Conservation (phyloP, 2,329 filamentous ascomycete genomes). For the Tolypocladium ovalisporum region DNA sequence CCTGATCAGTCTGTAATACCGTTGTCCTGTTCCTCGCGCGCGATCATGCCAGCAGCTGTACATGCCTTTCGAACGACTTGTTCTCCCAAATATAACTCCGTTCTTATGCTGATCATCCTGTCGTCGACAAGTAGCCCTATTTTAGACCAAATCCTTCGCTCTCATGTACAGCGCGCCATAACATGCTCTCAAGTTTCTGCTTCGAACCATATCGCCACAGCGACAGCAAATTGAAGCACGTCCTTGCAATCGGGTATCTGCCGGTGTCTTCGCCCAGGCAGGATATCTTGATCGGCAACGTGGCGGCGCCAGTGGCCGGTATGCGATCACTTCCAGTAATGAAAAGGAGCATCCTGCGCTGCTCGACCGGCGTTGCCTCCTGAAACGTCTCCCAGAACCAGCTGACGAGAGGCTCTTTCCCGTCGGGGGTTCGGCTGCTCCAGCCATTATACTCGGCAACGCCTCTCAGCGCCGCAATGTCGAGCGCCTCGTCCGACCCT, state of each 20-base stretch:
- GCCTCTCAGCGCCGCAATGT: conserved; percentile 63
- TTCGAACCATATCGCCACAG: conserved; percentile 61
- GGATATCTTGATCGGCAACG: conserved; percentile 63
- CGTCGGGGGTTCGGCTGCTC: conserved; percentile 43
- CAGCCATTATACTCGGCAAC: conserved; percentile 80
- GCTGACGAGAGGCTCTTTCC: conserved; percentile 53
- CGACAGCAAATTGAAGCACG: conserved; percentile 80
- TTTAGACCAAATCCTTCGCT: conserved; percentile 91
- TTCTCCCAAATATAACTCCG: neutral
- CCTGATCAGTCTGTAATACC: neutral
- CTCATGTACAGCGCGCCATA: conserved; percentile 81
- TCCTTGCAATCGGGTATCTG: conserved; percentile 75
- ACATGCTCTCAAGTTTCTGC: conserved; percentile 55
- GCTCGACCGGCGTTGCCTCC: conserved; percentile 51
- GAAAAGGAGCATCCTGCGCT: conserved; percentile 72
- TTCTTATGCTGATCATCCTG: conserved; percentile 5
- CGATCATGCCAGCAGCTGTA: neutral
- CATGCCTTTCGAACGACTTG: neutral
- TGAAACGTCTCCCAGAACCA: conserved; percentile 90
- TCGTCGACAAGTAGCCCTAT: conserved; percentile 26
- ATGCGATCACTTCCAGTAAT: conserved; percentile 87
- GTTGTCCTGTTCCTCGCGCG: neutral
- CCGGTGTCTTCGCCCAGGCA: conserved; percentile 65
- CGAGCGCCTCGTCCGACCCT: conserved; percentile 73
- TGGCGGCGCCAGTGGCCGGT: conserved; percentile 76